Conservation (phyloP, 2,329 filamentous ascomycete species). For the Onygenales sp. region DNA sequence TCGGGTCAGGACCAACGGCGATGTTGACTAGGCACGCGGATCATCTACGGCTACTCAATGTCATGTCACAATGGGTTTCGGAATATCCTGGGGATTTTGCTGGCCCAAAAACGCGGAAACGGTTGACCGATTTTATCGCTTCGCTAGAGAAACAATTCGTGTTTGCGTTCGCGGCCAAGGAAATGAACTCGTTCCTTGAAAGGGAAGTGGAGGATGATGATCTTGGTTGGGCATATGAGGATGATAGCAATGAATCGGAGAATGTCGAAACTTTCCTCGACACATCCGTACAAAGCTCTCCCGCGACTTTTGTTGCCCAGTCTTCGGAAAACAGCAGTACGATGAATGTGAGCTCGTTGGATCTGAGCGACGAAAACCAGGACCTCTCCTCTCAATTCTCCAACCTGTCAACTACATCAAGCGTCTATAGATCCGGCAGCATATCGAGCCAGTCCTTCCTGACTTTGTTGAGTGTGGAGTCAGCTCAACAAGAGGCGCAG, state of each 20-base stretch:
- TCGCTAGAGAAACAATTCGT: slow-evolving; percentile 68
- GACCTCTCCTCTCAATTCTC: slow-evolving; percentile 30
- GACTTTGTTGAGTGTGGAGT: slow-evolving; percentile 44
- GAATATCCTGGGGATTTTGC: slow-evolving; percentile 92
- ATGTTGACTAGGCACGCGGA: slow-evolving; percentile 69
- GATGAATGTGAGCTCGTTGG: slow-evolving; percentile 29
- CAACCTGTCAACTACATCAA: slow-evolving; percentile 30
- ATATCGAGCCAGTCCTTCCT: slow-evolving; percentile 33
- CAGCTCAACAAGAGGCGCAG: slow-evolving; percentile 70
- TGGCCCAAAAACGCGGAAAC: slow-evolving; percentile 60
- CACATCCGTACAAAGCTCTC: slow-evolving; percentile 32
- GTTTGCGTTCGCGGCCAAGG: slow-evolving; percentile 73
- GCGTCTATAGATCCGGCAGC: slow-evolving; percentile 28
- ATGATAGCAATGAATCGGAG: slow-evolving; percentile 46
- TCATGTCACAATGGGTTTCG: slow-evolving; percentile 81
- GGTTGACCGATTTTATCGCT: slow-evolving; percentile 64
- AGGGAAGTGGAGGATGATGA: slow-evolving; percentile 79
- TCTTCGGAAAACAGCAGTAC: slow-evolving; percentile 22
- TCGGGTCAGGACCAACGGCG: slow-evolving; percentile 63
- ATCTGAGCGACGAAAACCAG: slow-evolving; percentile 30
- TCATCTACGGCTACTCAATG: slow-evolving; percentile 73
- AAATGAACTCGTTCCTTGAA: slow-evolving; percentile 73
- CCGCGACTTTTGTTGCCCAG: slow-evolving; percentile 23
- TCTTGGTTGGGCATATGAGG: slow-evolving; percentile 79
- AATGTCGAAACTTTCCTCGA: slow-evolving; percentile 32